Evolutionary conservation across 2,329 filamentous ascomycete species (phyloP).

Genomic region (Geosmithia morbida): DNA sequence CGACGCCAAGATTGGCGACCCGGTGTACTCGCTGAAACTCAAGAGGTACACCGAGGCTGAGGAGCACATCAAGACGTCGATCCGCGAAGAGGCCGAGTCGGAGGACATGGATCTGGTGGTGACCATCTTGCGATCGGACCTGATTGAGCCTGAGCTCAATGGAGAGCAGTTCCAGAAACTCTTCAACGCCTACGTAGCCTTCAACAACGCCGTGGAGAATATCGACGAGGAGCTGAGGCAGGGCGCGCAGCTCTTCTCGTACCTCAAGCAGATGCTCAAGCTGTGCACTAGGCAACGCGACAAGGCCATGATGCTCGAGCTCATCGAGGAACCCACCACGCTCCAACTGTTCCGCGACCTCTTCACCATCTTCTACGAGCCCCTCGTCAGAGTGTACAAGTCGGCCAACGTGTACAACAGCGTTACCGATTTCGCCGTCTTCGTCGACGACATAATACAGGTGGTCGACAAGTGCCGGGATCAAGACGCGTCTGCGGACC

Average conservation of each 20-base stretch:
- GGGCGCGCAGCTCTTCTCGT: conserved; percentile 83
- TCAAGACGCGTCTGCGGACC: conserved; percentile 80
- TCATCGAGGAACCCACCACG: conserved; percentile 95
- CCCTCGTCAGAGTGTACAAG: conserved; percentile 92
- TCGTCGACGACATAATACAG: conserved; percentile 83
- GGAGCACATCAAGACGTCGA: conserved; percentile 57
- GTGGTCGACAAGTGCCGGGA: conserved; percentile 54
- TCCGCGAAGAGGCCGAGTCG: conserved; percentile 56
- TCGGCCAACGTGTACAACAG: conserved; percentile 96
- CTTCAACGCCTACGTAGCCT: conserved; percentile 91
- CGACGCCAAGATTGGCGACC: conserved; percentile 64
- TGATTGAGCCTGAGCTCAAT: conserved; percentile 56
- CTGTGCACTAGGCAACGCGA: conserved; percentile 82
- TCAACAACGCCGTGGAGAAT: conserved; percentile 89
- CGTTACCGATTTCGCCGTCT: conserved; percentile 89
- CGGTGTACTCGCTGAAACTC: conserved; percentile 66
- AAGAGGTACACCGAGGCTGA: conserved; percentile 63
- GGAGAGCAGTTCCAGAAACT: conserved; percentile 67
- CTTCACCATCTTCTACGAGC: conserved; percentile 98
- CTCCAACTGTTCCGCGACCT: conserved; percentile 90
- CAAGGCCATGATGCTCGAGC: conserved; percentile 91
- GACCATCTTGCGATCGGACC: conserved; percentile 66
- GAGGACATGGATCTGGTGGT: conserved; percentile 80
- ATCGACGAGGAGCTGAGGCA: conserved; percentile 77
- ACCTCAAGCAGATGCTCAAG: conserved; percentile 89